Base-by-base conservation (phyloP, 2,329 filamentous ascomycete genomes). In the Paradendryphiella salina region DNA sequence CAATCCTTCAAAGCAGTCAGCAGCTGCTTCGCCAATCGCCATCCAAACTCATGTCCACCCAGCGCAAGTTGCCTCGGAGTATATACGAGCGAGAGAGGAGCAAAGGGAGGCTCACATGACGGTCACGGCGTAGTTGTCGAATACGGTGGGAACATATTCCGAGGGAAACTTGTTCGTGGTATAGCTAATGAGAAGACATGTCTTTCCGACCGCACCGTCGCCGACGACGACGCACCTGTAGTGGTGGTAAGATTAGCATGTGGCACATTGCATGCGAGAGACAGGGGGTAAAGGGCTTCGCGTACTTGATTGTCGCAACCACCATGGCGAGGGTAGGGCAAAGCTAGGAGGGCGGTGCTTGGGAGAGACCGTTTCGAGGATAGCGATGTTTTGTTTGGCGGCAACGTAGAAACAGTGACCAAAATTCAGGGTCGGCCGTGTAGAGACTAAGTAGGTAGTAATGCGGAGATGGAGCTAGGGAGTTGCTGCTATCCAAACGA, bases 101-200 rank as follows among this genome's bases (percentile, higher is more conserved):
- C 51, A 52, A 42, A 36, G 52, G 55, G 59, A 51, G 41, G 56
- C 91, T 86, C 83, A 96, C 94, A 99, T 99, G 65, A 99, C 94
- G 63, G 94, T 99, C 74, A 99, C 94, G 51, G 94, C 94, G 83
- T 99, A 99, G 79, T 99, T 99, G 77, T 99, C 94, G 77, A 99
- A 99, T 60, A 99, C 94, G 23, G 94, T 99, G 44, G 94, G 94
- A 52, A 99, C 94, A 76, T 99, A 99, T 92, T 99, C 94, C 69
- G 92, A 96, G 29, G 94, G 94, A 76, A 99, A 99, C 72, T 97
- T 97, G 83, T 99, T 99, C 60, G 94, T 99, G 61, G 94, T 99
- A 79, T 99, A 99, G 75, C 90, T 96, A 80, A 99, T 99, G 73
- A 99, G 85, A 61, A 99, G 85, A 79, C 94, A 99, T 63, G 94